Conservation (phyloP, 2,329 filamentous ascomycete genomes). For the Curvularia spicifera region DNA sequence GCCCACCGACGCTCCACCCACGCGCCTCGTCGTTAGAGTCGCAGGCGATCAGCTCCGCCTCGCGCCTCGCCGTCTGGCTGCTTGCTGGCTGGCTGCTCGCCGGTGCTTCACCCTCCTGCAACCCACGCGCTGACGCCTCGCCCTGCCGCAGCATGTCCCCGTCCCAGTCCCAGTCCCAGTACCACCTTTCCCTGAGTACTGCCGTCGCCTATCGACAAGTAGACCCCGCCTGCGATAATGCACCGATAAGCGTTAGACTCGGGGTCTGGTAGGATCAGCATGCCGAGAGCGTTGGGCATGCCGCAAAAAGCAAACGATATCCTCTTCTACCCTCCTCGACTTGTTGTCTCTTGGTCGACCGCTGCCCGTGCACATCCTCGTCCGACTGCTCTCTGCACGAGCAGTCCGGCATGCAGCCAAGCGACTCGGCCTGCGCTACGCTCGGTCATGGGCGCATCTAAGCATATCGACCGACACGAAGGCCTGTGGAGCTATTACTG, state of each 20-base stretch:
- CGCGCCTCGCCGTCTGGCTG: conserved; percentile 9
- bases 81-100: not conserved
- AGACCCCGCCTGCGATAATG: conserved; percentile 36
- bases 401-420: conserved; percentile 16
- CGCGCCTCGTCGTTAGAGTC: not conserved
- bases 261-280: conserved; percentile 28
- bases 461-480: conserved; percentile 24
- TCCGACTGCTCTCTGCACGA: conserved; percentile 15
- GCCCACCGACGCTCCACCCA: conserved; percentile 27
- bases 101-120: not conserved
- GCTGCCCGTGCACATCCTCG: conserved; percentile 11
- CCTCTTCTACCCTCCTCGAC: conserved; percentile 9
- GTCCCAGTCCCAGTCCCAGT: conserved; percentile 18
- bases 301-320: conserved; percentile 27
- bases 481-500: conserved; percentile 15
- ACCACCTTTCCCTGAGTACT: conserved; percentile 20
- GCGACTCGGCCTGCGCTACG: conserved; percentile 17
- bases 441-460: conserved; percentile 29
- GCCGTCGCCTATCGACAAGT: conserved; percentile 31
- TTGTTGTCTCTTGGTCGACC: conserved; percentile 8
- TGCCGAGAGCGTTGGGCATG: conserved; percentile 27
- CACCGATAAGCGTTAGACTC: conserved; percentile 36
- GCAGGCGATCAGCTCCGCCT: conserved; percentile 13
- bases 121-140: conserved; percentile 26
- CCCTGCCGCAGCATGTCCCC: conserved; percentile 29